These are phyloP conservation scores for Fusarium azukiicola DNA, from an alignment of 2,329 filamentous ascomycete genomes.

Conservation along the genomic window DNA sequence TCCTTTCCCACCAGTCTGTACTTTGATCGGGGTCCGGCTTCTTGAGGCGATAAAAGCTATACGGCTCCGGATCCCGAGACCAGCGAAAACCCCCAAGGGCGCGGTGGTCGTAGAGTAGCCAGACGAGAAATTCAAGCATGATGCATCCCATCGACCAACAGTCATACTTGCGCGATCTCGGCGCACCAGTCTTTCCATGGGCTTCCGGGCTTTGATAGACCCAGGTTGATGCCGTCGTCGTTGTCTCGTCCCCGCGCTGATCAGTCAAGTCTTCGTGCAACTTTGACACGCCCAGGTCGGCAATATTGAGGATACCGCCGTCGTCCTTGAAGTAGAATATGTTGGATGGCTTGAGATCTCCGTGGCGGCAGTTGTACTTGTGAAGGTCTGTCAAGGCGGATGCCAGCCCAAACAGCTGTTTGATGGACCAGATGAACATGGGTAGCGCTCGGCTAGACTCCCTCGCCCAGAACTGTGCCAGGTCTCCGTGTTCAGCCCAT, in stretches of 20 bases:
- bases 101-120: background rate
- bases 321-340: background rate
- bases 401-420: background rate
- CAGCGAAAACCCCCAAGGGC: background rate
- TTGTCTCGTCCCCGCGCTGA: background rate
- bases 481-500: background rate
- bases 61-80: background rate
- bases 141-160: background rate
- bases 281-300: background rate
- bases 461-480: background rate
- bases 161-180: slow-evolving; percentile 1
- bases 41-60: background rate
- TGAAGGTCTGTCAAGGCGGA: background rate
- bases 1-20: background rate
- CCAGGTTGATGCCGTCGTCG: background rate
- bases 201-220: background rate
- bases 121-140: background rate
- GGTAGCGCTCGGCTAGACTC: background rate
- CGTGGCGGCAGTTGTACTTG: background rate
- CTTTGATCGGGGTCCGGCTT: background rate
- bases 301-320: background rate
- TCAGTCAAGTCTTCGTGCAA: background rate
- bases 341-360: background rate
- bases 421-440: background rate
- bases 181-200: accelerated